phyloP scores from a whole-genome alignment of 2,329 filamentous ascomycete genomes.

The Aspergillus sp. region DNA sequence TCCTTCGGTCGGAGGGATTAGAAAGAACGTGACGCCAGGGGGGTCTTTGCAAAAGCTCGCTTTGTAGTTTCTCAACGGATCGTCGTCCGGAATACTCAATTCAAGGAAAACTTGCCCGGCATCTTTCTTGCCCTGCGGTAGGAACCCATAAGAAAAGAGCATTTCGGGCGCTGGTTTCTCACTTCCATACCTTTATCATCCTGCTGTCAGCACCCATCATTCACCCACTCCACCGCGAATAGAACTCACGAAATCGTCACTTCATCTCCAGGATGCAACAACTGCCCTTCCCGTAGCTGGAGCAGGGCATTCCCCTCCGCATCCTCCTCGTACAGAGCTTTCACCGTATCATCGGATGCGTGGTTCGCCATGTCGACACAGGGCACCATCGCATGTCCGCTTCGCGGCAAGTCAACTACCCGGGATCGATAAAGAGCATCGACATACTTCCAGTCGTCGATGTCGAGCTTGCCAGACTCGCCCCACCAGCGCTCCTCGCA shows the following conservation, averaged over 20 bases:
- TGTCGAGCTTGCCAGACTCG: conserved; percentile 49
- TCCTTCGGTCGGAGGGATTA: conserved; percentile 24
- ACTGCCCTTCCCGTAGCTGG: conserved; percentile 59
- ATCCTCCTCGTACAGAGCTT: conserved; percentile 76
- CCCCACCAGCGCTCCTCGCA: conserved; percentile 73
- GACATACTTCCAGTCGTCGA: conserved; percentile 78
- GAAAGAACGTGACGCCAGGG: conserved; percentile 60
- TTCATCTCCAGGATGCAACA: conserved; percentile 60
- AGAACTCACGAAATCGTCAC: conserved; percentile 68
- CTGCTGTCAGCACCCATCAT: conserved; percentile 3
- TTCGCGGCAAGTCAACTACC: conserved; percentile 75
- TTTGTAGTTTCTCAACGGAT: conserved; percentile 74
- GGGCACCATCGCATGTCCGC: conserved; percentile 84
- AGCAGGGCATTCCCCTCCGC: conserved; percentile 64
- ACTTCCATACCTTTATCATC: conserved; percentile 65
- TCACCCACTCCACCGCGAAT: not conserved
- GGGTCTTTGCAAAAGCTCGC: conserved; percentile 62
- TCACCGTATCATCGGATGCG: conserved; percentile 59
- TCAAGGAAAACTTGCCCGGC: conserved; percentile 61
- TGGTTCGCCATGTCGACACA: conserved; percentile 94
- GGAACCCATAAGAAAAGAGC: conserved; percentile 94
- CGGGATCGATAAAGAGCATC: conserved; percentile 91
- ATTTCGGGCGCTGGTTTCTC: conserved; percentile 87
- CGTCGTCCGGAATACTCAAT: conserved; percentile 66
- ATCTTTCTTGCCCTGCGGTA: conserved; percentile 54